A percentile compares a stretch with the other conserved stretches of the same genome.
These are phyloP conservation scores for Saccharum hybrid DNA, from an alignment of 202 grass and related monocot genomes.

Conservation along the genomic window DNA sequence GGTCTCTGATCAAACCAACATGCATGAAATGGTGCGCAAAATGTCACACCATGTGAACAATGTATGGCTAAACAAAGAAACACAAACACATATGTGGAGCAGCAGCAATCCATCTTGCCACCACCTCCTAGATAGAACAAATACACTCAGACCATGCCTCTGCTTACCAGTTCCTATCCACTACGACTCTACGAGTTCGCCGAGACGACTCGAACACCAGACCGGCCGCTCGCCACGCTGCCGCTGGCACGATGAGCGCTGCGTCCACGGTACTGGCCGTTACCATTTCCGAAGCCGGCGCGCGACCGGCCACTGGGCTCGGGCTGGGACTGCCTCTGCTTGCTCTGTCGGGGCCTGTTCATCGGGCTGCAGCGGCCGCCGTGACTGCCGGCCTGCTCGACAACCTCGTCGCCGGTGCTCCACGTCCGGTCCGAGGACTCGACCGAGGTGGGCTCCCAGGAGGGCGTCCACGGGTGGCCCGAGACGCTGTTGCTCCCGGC, in stretches of 20 bases:
- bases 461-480: conserved; percentile 61
- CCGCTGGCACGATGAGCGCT: conserved; percentile 46
- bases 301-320: conserved; percentile 39
- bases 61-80: conserved; percentile 24
- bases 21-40: not conserved
- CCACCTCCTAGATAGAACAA: not conserved
- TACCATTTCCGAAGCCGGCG: conserved; percentile 30
- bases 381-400: conserved; percentile 48
- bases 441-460: conserved; percentile 66
- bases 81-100: conserved; percentile 42
- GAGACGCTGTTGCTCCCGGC: conserved; percentile 89
- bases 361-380: conserved; percentile 24
- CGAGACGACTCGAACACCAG: conserved; percentile 50
- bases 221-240: conserved; percentile 50
- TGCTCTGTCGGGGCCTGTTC: conserved; percentile 41
- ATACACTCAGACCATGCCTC: not conserved
- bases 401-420: conserved; percentile 63
- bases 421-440: conserved; percentile 74
- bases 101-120: conserved; percentile 70
- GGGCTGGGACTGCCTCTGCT: conserved; percentile 43
- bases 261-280: conserved; percentile 47
- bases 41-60: conserved; percentile 55
- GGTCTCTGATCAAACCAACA: not conserved
- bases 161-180: not conserved
- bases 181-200: conserved; percentile 50